These are phyloP conservation scores for Mimosa bimucronata DNA, from an alignment of 306 rosid genomes.

Conservation along the genomic window DNA sequence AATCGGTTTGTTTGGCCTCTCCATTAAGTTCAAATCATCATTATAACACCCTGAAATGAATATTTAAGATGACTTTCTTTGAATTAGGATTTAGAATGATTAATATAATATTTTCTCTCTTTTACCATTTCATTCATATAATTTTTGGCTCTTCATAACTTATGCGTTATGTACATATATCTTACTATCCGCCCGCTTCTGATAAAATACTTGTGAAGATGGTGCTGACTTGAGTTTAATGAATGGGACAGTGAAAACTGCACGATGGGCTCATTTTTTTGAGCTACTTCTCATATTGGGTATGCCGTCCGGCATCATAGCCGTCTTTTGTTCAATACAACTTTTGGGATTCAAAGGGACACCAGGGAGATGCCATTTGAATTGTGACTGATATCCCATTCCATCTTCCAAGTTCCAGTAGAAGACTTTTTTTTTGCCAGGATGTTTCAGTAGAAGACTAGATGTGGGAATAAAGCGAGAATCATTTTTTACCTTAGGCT, in stretches of 20 bases:
- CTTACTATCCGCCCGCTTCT: constrained; percentile 40
- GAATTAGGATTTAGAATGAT: constrained; percentile 16
- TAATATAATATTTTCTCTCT: constrained; percentile 29
- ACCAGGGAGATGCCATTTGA: constrained; percentile 34
- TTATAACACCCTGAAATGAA: neutral
- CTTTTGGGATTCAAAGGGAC: constrained; percentile 41
- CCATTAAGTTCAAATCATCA: constrained; percentile 23
- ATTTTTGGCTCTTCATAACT: constrained; percentile 12
- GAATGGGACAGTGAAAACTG: constrained; percentile 34
- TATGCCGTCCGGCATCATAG: constrained; percentile 40
- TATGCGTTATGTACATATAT: constrained; percentile 18
- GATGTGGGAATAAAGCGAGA: constrained; percentile 35
- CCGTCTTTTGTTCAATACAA: constrained; percentile 39
- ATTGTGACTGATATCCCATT: constrained; percentile 44
- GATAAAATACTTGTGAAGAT: constrained; percentile 28
- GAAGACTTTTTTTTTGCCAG: constrained; percentile 15
- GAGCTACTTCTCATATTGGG: constrained; percentile 28
- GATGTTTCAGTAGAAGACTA: constrained; percentile 20
- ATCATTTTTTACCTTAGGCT: constrained; percentile 39
- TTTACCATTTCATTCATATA: constrained; percentile 9
- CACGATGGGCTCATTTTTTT: constrained; percentile 16
- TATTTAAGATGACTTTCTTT: neutral
- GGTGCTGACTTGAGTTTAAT: constrained; percentile 32
- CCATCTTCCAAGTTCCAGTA: constrained; percentile 25
- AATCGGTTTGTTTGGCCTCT: neutral